Conservation (phyloP, 192 early-diverging fungal genomes). For the Coemansia sp. region DNA sequence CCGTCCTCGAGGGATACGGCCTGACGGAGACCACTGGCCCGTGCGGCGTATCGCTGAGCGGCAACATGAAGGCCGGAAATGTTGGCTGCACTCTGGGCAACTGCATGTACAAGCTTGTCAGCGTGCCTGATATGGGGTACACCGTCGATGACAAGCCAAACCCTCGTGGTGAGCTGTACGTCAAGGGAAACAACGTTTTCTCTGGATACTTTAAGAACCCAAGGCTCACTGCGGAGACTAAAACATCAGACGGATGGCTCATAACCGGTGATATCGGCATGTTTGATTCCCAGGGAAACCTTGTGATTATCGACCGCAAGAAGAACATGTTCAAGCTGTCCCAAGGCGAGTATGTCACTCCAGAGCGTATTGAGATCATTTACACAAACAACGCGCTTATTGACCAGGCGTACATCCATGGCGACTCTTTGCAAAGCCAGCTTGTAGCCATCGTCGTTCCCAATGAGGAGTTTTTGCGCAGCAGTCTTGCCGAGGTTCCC, state of each 20-base stretch:
- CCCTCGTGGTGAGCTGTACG: conserved; percentile 82
- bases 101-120: conserved; percentile 77
- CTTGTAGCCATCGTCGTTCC: conserved; percentile 81
- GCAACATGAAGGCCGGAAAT: conserved; percentile 59
- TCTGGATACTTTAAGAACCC: conserved; percentile 76
- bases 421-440: conserved; percentile 74
- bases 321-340: conserved; percentile 86
- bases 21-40: conserved; percentile 79
- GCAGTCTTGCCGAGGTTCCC: conserved; percentile 42
- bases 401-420: conserved; percentile 73
- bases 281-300: conserved; percentile 63
- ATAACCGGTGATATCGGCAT: conserved; percentile 83
- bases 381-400: conserved; percentile 60
- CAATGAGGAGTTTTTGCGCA: conserved; percentile 61
- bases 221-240: conserved; percentile 71
- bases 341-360: conserved; percentile 78
- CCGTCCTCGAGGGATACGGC: conserved; percentile 83
- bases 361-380: conserved; percentile 82
- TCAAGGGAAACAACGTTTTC: conserved; percentile 78
- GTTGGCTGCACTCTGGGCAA: conserved; percentile 77
- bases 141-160: conserved; percentile 53
- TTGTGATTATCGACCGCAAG: conserved; percentile 78
- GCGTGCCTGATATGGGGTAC: conserved; percentile 75
- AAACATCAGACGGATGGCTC: conserved; percentile 81
- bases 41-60: conserved; percentile 60